Conservation (phyloP, 345 rosid genomes). For the Luvunga scandens region DNA sequence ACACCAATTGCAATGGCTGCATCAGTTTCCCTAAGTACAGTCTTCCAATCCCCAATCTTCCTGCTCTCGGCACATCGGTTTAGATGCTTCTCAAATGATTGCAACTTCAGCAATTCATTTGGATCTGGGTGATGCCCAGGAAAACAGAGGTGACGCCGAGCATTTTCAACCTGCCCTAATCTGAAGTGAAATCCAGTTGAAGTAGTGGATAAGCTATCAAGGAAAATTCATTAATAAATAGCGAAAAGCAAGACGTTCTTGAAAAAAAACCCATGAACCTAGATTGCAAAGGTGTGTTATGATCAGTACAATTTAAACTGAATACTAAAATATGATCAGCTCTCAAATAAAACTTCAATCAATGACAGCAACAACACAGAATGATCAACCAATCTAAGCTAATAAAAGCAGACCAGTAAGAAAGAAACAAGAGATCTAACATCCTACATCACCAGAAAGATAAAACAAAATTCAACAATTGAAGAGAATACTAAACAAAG, state of each 20-base stretch:
- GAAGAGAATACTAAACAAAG: neutral
- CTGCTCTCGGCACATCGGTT: constrained; percentile 67
- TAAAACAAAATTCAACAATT: constrained; percentile 1
- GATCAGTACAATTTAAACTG: neutral
- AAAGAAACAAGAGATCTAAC: constrained; percentile 3
- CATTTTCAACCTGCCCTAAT: constrained; percentile 77
- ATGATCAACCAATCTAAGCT: neutral
- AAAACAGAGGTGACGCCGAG: constrained; percentile 53
- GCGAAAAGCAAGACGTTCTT: neutral
- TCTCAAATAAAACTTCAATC: neutral
- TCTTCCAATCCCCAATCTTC: constrained; percentile 77
- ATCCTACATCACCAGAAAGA: neutral
- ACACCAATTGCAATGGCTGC: constrained; percentile 77
- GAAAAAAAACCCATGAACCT: neutral
- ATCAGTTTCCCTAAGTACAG: constrained; percentile 60
- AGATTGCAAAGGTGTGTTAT: neutral
- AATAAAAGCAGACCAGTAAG: neutral
- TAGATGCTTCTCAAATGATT: constrained; percentile 76
- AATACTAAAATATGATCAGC: neutral
- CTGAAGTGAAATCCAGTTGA: constrained; percentile 34
- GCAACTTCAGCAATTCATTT: constrained; percentile 67
- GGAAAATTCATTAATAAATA: neutral
- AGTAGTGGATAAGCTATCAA: neutral
- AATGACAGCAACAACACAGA: neutral
- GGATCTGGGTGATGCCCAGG: constrained; percentile 70